Evolutionary conservation across 768 basidiomycete genomes (phyloP).

Genomic region (Dioszegia crocea): DNA sequence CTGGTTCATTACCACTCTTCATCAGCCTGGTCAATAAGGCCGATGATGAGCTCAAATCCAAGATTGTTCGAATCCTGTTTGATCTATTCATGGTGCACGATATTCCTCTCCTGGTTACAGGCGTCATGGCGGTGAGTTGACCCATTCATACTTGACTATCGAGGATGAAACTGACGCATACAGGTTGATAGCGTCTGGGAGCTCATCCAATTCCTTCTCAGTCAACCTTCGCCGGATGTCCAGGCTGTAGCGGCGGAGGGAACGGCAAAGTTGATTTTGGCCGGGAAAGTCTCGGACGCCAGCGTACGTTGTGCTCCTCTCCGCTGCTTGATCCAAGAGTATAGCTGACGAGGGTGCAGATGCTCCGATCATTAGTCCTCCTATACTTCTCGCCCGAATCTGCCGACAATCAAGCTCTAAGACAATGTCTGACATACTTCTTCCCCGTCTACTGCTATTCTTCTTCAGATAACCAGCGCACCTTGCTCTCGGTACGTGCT

Average conservation of each 20-base stretch:
- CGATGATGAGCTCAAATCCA: conserved; percentile 63
- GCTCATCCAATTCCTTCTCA: conserved; percentile 59
- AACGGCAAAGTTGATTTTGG: conserved; percentile 76
- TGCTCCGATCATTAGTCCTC: conserved; percentile 56
- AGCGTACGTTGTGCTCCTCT: conserved; percentile 53
- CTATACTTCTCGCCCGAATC: conserved; percentile 78
- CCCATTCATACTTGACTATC: neutral
- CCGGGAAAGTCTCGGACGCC: conserved; percentile 69
- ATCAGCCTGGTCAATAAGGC: conserved; percentile 65
- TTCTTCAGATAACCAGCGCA: conserved; percentile 65
- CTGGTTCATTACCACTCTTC: conserved; percentile 73
- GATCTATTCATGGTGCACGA: conserved; percentile 84
- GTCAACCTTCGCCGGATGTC: conserved; percentile 60
- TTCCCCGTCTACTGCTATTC: conserved; percentile 82
- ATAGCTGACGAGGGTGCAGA: conserved; percentile 44
- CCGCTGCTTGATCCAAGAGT: neutral
- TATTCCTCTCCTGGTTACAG: conserved; percentile 50
- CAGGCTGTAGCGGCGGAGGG: conserved; percentile 73
- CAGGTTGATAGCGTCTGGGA: conserved; percentile 61
- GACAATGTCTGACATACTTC: conserved; percentile 82
- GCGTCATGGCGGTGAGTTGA: conserved; percentile 41
- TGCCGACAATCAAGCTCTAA: conserved; percentile 70
- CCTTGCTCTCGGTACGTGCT: conserved; percentile 61
- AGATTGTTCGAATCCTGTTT: conserved; percentile 73
- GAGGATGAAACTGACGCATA: neutral